Base-by-base conservation (phyloP, 2,329 filamentous ascomycete genomes). In the Blastomyces gilchristii region DNA sequence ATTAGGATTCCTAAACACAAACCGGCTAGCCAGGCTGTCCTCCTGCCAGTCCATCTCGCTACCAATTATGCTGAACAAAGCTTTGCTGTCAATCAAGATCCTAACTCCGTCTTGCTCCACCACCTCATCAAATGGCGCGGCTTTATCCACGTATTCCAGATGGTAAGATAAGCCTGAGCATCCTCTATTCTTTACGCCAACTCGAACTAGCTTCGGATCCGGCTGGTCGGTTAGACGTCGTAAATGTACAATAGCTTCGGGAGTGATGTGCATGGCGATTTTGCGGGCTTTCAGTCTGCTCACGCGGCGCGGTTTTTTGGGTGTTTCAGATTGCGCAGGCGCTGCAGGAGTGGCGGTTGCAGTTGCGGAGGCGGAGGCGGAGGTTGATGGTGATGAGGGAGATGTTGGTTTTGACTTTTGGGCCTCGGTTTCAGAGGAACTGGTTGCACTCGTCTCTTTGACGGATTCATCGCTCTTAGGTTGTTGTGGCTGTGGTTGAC, bases 21-120 rank as follows among this genome's bases (percentile, higher is more conserved):
- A 99, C 67, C 90, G 83, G 76, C 92, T 85, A 74, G 88, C 96
- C 67, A 99, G 79, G 79, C 96, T 96, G 71, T 97, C 94, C 77
- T 97, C 92, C 12, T 93, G 83, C 92, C 93, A 99, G 73, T 99
- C 94, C 94, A 99, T 99, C 78, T 97, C 93, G 72, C 89, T 96
- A 5, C 94, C 94, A 70, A 99, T 97, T 62, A 99, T 97, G 76
- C 93, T 97, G 74, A 99, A 92, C 59, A 99, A 79, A 52, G 94
- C 94, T 80, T 97, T 97, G 81, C 90, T 96, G 76, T 99, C 94
- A 63, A 99, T 94, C 74, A 97, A 76, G 43, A 99, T 93, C 77
- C 90, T 93, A 63, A 99, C 93, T 0, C 93, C 94, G 71, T 97
- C 94, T 74, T 99, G 94, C 73, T 95, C 92, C 0, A 99, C 91